phyloP scores from a whole-genome alignment of 371 early-diverging fungal species.

The Syncephalastrum sp. region DNA sequence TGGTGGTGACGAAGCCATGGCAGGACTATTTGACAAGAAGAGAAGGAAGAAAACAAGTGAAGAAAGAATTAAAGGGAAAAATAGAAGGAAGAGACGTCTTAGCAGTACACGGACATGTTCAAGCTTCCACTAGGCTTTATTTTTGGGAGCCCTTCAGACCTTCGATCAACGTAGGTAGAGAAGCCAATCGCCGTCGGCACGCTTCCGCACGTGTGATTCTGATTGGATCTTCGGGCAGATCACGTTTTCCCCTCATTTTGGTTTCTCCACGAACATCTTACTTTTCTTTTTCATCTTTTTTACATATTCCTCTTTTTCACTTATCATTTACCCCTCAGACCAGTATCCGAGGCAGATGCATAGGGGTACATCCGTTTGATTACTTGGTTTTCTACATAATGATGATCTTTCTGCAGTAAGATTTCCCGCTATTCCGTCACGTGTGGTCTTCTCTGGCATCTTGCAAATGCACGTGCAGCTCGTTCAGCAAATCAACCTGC shows the following conservation, averaged over 20 bases:
- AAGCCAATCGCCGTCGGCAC: constrained; percentile 12
- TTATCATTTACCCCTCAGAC: too few species aligned
- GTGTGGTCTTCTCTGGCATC: too few species aligned
- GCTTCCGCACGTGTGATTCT: constrained; percentile 16
- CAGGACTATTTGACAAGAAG: not conserved
- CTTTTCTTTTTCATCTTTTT: too few species aligned
- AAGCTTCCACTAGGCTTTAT: not conserved
- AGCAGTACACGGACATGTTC: not conserved
- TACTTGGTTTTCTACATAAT: not conserved
- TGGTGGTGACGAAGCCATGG: constrained; percentile 1
- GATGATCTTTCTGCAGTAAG: too few species aligned
- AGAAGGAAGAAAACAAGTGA: not conserved
- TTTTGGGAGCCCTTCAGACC: not conserved
- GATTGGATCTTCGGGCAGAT: constrained; percentile 11
- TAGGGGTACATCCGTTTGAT: too few species aligned
- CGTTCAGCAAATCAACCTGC: too few species aligned
- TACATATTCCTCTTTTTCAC: too few species aligned
- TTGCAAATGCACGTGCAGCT: too few species aligned
- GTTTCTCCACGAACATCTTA: too few species aligned
- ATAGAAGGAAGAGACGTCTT: constrained; percentile 8
- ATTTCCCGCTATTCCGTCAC: too few species aligned
- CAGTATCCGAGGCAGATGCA: too few species aligned
- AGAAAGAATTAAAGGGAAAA: constrained; percentile 3
- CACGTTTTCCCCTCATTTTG: constrained; percentile 3
- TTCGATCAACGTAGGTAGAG: not conserved